phyloP scores from a whole-genome alignment of 306 rosid species.

The Cucurbita maxima region DNA sequence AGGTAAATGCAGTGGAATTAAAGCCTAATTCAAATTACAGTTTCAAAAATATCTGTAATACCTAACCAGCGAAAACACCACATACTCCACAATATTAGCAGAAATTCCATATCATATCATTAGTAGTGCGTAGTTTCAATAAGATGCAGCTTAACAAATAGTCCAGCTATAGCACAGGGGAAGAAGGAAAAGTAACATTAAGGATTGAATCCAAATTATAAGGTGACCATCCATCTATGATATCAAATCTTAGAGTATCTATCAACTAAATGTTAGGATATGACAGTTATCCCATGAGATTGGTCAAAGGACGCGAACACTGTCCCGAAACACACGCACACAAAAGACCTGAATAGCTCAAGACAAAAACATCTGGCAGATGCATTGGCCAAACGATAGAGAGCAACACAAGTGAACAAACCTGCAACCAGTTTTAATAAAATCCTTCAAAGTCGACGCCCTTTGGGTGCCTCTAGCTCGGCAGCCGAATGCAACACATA shows the following conservation, averaged over 20 bases:
- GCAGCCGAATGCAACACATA: conserved; percentile 84
- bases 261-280: neutral
- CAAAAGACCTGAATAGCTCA: neutral
- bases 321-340: neutral
- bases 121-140: neutral
- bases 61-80: neutral
- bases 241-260: neutral
- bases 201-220: neutral
- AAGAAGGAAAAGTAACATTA: neutral
- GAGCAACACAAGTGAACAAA: conserved; percentile 9
- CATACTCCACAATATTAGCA: neutral
- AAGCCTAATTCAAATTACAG: neutral
- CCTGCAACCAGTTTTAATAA: conserved; percentile 80
- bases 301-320: neutral
- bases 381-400: neutral
- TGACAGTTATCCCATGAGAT: neutral
- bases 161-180: neutral
- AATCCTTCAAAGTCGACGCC: conserved; percentile 61
- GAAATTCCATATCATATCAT: neutral
- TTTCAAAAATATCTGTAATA: neutral
- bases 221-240: neutral
- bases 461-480: conserved; percentile 88
- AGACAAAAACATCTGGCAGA: neutral
- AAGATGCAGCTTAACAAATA: neutral
- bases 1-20: neutral